Conservation (phyloP, 2,329 filamentous ascomycete species). For the Hypocrella siamensis region DNA sequence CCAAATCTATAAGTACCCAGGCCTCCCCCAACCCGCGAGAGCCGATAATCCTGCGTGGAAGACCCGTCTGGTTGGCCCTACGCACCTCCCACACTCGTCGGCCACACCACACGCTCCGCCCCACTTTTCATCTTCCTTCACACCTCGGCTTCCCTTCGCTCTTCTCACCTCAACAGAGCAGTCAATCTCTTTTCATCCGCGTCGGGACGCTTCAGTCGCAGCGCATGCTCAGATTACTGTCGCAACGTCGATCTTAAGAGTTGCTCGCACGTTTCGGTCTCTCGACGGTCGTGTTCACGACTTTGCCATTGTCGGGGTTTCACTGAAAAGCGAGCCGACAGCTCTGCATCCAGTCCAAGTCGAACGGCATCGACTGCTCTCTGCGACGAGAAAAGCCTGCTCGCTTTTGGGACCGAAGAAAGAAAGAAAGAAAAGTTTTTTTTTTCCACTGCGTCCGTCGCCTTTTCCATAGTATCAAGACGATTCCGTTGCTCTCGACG, state of each 20-base stretch:
- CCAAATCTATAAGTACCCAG: slow-evolving; percentile 41
- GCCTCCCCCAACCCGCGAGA: slow-evolving; percentile 35
- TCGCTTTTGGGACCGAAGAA: too few species aligned
- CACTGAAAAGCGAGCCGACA: slow-evolving; percentile 6
- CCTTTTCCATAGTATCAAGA: slow-evolving; percentile 13
- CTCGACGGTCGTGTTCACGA: too few species aligned
- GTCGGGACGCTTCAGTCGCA: slow-evolving; percentile 7
- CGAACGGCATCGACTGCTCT: slow-evolving; percentile 11
- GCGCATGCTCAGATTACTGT: too few species aligned
- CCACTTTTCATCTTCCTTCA: slow-evolving; percentile 10
- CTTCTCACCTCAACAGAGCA: slow-evolving; percentile 5
- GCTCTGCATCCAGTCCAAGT: slow-evolving; percentile 4
- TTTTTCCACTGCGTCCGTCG: slow-evolving; percentile 15
- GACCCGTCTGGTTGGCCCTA: slow-evolving; percentile 37
- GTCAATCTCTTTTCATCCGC: slow-evolving; percentile 4
- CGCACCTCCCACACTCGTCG: slow-evolving; percentile 32
- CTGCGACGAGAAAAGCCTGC: slow-evolving; percentile 13
- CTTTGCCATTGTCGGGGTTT: too few species aligned
- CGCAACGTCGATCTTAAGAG: too few species aligned
- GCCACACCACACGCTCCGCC: slow-evolving; percentile 21
- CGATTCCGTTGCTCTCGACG: slow-evolving; percentile 19
- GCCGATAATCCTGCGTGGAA: slow-evolving; percentile 36
- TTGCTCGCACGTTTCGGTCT: too few species aligned
- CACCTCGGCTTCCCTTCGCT: slow-evolving; percentile 8
- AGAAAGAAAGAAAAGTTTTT: too few species aligned